phyloP scores from a whole-genome alignment of 2,329 filamentous ascomycete genomes.

The Fusarium robinianum region DNA sequence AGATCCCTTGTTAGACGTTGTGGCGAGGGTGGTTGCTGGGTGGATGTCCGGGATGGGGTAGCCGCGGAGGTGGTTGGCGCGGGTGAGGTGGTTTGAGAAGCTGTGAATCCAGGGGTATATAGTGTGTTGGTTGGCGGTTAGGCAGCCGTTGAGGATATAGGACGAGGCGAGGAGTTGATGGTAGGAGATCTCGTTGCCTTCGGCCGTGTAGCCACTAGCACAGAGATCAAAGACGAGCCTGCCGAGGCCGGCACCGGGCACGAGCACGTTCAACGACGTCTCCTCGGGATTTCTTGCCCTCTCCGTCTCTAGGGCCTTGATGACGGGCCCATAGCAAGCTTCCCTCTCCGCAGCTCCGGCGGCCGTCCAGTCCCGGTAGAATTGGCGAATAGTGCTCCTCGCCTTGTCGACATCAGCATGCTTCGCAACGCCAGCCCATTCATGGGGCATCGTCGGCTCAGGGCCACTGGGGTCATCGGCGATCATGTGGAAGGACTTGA shows the following conservation, averaged over 20 bases:
- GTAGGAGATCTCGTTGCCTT: constrained; percentile 96
- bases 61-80: constrained; percentile 73
- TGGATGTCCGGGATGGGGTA: constrained; percentile 83
- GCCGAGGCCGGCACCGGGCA: constrained; percentile 88
- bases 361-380: constrained; percentile 91
- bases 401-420: constrained; percentile 84
- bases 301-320: constrained; percentile 64
- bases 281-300: constrained; percentile 38
- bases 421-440: constrained; percentile 74
- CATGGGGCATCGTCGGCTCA: constrained; percentile 55
- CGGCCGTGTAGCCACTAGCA: constrained; percentile 69
- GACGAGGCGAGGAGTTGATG: constrained; percentile 90
- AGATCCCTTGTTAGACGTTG: constrained; percentile 52
- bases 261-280: constrained; percentile 67
- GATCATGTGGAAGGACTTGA: constrained; percentile 67
- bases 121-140: constrained; percentile 63
- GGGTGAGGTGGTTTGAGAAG: constrained; percentile 82
- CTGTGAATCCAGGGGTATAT: constrained; percentile 85
- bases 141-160: constrained; percentile 73
- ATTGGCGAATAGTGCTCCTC: constrained; percentile 86
- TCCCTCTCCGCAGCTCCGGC: constrained; percentile 75
- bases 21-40: constrained; percentile 60
- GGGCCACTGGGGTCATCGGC: constrained; percentile 43
- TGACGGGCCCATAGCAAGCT: constrained; percentile 76
- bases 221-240: constrained; percentile 88